Evolutionary conservation across 1,284 basidiomycete genomes (phyloP).

Genomic region (Puccinia polysora): DNA sequence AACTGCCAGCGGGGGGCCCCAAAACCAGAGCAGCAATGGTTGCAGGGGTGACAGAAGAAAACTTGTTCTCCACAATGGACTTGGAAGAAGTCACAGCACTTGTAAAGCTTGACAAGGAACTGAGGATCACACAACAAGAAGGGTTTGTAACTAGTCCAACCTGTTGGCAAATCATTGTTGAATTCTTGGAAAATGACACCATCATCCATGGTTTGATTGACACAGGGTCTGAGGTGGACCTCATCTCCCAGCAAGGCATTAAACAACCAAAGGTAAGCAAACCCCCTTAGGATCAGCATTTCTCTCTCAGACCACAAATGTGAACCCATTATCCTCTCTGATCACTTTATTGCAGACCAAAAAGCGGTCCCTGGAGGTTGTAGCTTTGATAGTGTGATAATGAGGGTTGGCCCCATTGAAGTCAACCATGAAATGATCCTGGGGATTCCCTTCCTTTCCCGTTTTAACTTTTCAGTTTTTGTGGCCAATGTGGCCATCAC

Average conservation of each 20-base stretch:
- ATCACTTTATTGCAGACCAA: neutral
- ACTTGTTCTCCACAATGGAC: neutral
- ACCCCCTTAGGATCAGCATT: neutral
- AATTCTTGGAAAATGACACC: neutral
- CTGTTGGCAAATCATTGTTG: neutral
- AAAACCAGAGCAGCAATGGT: neutral
- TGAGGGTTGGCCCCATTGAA: neutral
- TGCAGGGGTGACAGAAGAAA: neutral
- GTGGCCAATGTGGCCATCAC: neutral
- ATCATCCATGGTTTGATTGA: conserved; percentile 3
- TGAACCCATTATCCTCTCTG: neutral
- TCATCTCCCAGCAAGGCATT: neutral
- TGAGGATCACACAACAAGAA: neutral
- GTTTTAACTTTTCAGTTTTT: neutral
- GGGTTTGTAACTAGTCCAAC: neutral
- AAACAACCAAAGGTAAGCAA: neutral
- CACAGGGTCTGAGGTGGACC: neutral
- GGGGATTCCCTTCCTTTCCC: conserved; percentile 1
- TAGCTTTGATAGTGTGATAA: neutral
- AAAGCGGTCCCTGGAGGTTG: too few relatives aligned
- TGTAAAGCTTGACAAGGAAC: neutral
- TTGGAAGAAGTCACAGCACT: neutral
- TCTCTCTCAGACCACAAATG: too few relatives aligned
- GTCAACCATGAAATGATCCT: conserved; percentile 4
- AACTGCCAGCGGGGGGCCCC: too few relatives aligned